Conservation (phyloP, 169 alveolate genomes). For the Cryptosporidium canis region DNA sequence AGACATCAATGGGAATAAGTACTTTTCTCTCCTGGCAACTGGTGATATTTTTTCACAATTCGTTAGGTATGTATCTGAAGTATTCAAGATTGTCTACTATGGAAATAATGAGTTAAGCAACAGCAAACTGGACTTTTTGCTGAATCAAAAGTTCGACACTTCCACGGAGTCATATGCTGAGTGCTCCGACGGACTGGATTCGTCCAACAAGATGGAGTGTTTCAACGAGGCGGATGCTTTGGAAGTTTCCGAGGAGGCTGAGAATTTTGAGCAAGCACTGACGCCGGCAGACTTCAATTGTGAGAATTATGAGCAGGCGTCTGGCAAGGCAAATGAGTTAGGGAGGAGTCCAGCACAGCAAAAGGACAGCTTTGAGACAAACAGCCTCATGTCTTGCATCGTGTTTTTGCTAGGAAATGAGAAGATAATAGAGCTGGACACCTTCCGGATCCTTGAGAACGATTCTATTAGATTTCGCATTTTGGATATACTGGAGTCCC, state of each 20-base stretch:
- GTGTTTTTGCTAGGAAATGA: slow-evolving; percentile 21
- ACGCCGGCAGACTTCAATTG: neutral
- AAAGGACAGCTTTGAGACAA: neutral
- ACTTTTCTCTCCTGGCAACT: slow-evolving; percentile 25
- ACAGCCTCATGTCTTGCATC: slow-evolving; percentile 18
- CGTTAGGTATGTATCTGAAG: neutral
- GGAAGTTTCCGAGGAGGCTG: neutral
- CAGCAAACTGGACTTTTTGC: neutral
- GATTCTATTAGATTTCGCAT: slow-evolving; percentile 20
- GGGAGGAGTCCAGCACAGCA: neutral
- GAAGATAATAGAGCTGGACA: slow-evolving; percentile 25
- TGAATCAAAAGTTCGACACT: slow-evolving; percentile 1
- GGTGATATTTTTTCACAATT: slow-evolving; percentile 39
- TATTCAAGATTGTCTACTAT: neutral
- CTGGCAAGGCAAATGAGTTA: neutral
- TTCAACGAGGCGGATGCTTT: neutral
- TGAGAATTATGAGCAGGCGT: neutral
- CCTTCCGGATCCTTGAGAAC: neutral
- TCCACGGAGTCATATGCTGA: neutral
- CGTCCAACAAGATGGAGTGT: neutral
- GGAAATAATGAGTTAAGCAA: neutral
- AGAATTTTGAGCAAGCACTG: neutral
- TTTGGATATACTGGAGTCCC: neutral
- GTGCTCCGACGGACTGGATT: neutral
- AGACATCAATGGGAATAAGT: neutral